These are phyloP conservation scores for Metschnikowia amazonensis DNA, from an alignment of 805 yeast species.

Conservation along the genomic window DNA sequence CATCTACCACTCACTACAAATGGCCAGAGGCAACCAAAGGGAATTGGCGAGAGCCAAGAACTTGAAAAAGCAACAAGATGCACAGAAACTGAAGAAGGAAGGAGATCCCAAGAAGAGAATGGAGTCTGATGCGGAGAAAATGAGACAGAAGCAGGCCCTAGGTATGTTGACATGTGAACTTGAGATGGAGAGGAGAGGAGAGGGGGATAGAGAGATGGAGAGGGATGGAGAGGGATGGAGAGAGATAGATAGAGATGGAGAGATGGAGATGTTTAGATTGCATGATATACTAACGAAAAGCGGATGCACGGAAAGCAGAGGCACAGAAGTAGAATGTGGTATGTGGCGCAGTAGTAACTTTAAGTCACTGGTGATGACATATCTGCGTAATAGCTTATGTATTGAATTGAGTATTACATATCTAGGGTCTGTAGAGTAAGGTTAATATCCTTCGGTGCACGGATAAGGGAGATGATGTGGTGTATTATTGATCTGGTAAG, in stretches of 20 bases:
- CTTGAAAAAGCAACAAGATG: slow-evolving; percentile 70
- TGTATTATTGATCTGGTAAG: too few species aligned
- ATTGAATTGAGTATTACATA: not conserved
- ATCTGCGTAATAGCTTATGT: not conserved
- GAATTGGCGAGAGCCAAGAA: slow-evolving; percentile 90
- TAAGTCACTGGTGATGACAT: not conserved
- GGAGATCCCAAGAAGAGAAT: slow-evolving; percentile 86
- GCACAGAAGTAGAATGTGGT: slow-evolving; percentile 2
- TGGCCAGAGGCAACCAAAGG: slow-evolving; percentile 97
- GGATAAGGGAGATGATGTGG: too few species aligned
- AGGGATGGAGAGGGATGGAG: too few species aligned
- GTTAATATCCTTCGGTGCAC: too few species aligned
- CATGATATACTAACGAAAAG: slow-evolving; percentile 22
- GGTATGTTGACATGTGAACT: slow-evolving; percentile 55
- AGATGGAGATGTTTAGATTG: not conserved
- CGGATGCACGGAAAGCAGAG: slow-evolving; percentile 48
- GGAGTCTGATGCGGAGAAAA: slow-evolving; percentile 86
- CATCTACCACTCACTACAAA: not conserved
- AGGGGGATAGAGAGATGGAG: not conserved
- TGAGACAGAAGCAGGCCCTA: slow-evolving; percentile 83
- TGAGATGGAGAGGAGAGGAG: too few species aligned
- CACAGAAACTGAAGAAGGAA: slow-evolving; percentile 57
- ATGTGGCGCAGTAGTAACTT: not conserved
- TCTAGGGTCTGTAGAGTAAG: not conserved
- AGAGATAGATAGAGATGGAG: not conserved